Base-by-base conservation (phyloP, 768 basidiomycete species). In the Rhodotorula kratochvilovae region DNA sequence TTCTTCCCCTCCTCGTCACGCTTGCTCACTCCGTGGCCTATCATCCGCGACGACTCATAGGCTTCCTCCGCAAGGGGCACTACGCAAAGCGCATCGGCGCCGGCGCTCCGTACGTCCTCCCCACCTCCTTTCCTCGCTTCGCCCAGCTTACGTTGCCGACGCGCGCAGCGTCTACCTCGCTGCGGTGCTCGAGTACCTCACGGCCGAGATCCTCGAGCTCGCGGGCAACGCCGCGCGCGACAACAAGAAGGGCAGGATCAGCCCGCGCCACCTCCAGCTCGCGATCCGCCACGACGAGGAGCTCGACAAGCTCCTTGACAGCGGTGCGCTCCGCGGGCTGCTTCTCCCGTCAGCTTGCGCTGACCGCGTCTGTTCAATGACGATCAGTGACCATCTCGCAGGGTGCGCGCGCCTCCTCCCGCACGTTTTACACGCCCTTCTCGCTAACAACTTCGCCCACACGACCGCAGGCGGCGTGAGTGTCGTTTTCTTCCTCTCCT, bases 191-290 rank as follows among this genome's bases (percentile, higher is more conserved):
- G 70, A 92, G 80, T 91, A 93, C 80, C 87, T 93, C 70, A 89
- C 90, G 68, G 91, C 91, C 58, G 91, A 93, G 81, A 91, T 93
- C 80, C 88, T 92, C 72, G 91, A 93, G 81, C 84, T 93, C 54
- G 91, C 91, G 70, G 91, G 91, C 78, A 82, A 82, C 80, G 89
- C 89, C 13, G 89, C 90, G 51, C 88, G 71, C 39, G 72, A 70
- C 63, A 70, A 70, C 68, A 64, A 64, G 43, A 70, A 70, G 68
- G 29, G 48, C 21, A 63, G 68, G 88, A 93, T 94, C 77, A 90
- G 91, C n/a, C 92, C 92, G 66, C 87, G 92, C 78, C 92, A 94
- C 82, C 81, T 94, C 61, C 92, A 94, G 79, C 87, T 94, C 64
- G 92, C 92, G 74, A 91, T 94, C 81, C 86, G 92, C 59, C 76